Evolutionary conservation across 169 alveolate species (phyloP), one percentile per base, ranked within the genome.

Genomic region (Theileria sp.): DNA sequence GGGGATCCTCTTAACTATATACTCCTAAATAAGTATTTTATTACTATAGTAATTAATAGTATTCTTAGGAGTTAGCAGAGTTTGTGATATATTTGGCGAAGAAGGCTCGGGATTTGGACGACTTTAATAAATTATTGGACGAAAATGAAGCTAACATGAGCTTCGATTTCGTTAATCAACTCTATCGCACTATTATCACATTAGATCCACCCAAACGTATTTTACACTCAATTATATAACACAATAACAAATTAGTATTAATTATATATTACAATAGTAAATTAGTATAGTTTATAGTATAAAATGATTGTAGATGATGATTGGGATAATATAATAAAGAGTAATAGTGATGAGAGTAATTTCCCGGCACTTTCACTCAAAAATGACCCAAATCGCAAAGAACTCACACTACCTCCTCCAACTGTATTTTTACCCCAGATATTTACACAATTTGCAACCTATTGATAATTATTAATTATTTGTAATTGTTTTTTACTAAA

Each of bases 61-160:
- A 1, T 9, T 19, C 6, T 25, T 64, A 84, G 90, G 90, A 84
- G 30, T 69, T 84, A 19, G 90, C 74, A n/a, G 90, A 84, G 9
- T 84, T 84, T 68, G 70, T 77, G 10, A 84, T 84, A 54, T 79
- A 67, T 51, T 81, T 84, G 12, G 90, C 90, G 1, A 77, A 78
- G 38, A 36, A 44, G 36, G 81, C 90, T 5, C 67, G 38, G 36
- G 75, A 69, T 78, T 65, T 67, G 50, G 64, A 19, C 17, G 90
- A 84, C 13, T 84, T 84, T 67, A 76, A 78, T 74, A 70, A 34
- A 32, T 61, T 77, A 4, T 64, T 84, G 23, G 81, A 77, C 51
- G 87, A 84, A 44, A 84, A 84, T 84, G 90, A 77, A 30, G 86
- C 90, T 17, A 80, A 76, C 65, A 77, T 84, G 76, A 76, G 86